Evolutionary conservation across 225 moss, liverwort and hornwort genomes (phyloP).

Genomic region (Polytrichum commune): DNA sequence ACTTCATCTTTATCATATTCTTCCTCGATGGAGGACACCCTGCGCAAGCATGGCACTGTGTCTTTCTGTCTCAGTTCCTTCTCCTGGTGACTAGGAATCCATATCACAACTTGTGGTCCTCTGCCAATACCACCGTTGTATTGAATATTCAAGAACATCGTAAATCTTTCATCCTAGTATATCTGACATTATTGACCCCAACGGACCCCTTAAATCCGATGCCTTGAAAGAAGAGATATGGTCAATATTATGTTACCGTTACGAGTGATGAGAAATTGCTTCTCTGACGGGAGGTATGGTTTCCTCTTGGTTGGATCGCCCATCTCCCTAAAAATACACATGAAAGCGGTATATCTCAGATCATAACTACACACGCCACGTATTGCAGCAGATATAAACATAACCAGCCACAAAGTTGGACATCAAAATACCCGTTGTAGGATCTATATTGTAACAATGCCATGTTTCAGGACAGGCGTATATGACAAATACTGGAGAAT

Average conservation of each 20-base stretch:
- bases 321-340: slow-evolving; percentile 64
- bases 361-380: slow-evolving; percentile 2
- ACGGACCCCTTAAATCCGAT: slow-evolving; percentile 3
- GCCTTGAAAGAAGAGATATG: background rate
- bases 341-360: too few species aligned
- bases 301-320: slow-evolving; percentile 93
- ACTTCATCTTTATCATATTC: slow-evolving; percentile 91
- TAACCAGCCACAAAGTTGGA: background rate
- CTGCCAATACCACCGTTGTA: background rate
- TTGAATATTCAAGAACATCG: background rate
- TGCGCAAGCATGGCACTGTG: slow-evolving; percentile 99
- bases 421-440: background rate
- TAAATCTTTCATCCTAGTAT: background rate
- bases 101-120: too few species aligned
- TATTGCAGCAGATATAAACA: too few species aligned
- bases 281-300: slow-evolving; percentile 88
- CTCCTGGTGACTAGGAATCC: background rate
- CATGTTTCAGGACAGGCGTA: background rate
- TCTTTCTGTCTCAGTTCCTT: slow-evolving; percentile 58
- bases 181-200: slow-evolving; percentile 1
- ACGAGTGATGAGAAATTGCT: slow-evolving; percentile 96
- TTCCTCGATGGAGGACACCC: slow-evolving; percentile 86
- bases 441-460: background rate
- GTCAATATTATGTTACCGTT: slow-evolving; percentile 63
- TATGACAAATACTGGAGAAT: too few species aligned